Conservation (phyloP, 352 stramenopile genomes). For the Phytophthora macrochlamydospora region DNA sequence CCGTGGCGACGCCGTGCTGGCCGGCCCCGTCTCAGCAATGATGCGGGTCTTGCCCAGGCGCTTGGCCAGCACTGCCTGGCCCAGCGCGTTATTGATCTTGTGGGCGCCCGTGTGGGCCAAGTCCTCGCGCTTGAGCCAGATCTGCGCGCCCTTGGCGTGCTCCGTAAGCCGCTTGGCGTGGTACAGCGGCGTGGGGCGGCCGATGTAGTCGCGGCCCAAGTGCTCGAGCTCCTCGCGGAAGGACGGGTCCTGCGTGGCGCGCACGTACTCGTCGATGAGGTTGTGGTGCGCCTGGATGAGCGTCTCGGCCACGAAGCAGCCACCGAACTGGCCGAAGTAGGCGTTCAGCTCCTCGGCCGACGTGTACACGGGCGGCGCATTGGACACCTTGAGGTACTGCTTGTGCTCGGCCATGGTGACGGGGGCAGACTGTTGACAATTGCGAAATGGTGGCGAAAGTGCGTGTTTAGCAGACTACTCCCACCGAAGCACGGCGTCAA, state of each 20-base stretch:
- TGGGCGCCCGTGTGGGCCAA: constrained; percentile 97
- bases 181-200: constrained; percentile 96
- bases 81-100: constrained; percentile 99
- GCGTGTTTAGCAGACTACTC: constrained; percentile 11
- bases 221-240: constrained; percentile 96
- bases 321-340: constrained; percentile 95
- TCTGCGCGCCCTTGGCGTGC: constrained; percentile 92
- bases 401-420: constrained; percentile 8
- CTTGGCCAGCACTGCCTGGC: constrained; percentile 95
- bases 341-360: constrained; percentile 66
- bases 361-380: constrained; percentile 74
- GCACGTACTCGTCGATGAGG: constrained; percentile 94
- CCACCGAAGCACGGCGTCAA: constrained; percentile 26
- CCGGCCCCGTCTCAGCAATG: constrained; percentile 98
- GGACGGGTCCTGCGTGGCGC: constrained; percentile 93
- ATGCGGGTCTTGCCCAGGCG: constrained; percentile 97
- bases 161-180: constrained; percentile 95
- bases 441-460: constrained; percentile 17
- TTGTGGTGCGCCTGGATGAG: constrained; percentile 96
- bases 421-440: constrained; percentile 11
- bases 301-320: constrained; percentile 98
- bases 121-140: constrained; percentile 99
- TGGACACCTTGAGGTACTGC: constrained; percentile 72
- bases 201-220: constrained; percentile 94
- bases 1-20: constrained; percentile 98